Conservation (phyloP, 108 stramenopile species). For the Nitzschia palea region DNA sequence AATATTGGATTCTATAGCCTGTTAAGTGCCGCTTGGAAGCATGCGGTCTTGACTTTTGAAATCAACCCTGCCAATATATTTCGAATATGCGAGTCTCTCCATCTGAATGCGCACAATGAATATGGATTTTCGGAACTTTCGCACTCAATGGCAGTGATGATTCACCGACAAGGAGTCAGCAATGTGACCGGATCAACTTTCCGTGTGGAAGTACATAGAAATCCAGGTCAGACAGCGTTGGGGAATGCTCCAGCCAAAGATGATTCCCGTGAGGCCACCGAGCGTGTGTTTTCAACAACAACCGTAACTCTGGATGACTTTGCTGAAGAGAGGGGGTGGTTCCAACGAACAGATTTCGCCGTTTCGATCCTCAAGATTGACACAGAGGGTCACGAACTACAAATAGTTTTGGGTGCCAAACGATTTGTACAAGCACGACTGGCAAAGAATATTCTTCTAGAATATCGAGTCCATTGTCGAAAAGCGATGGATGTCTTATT, state of each 20-base stretch:
- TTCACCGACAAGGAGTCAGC: not conserved
- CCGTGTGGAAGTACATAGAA: not conserved
- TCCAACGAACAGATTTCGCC: not conserved
- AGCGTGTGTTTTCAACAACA: not conserved
- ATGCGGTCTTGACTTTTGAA: conserved; percentile 29
- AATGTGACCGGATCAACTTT: not conserved
- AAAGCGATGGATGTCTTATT: not conserved
- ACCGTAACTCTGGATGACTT: not conserved
- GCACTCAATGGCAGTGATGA: not conserved
- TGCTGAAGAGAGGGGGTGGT: not conserved
- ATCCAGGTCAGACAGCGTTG: not conserved
- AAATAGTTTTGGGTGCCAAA: not conserved
- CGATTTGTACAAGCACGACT: not conserved
- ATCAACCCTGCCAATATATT: conserved; percentile 20
- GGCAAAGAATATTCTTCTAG: not conserved
- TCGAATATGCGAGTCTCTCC: conserved; percentile 31
- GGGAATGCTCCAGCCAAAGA: no score
- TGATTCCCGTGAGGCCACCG: no score
- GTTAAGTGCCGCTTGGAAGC: not conserved
- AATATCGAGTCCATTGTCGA: not conserved
- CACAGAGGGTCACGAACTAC: not conserved
- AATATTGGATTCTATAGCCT: conserved; percentile 41
- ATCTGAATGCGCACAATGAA: conserved; percentile 23
- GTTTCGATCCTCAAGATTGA: not conserved
- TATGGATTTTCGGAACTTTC: not conserved